These are phyloP conservation scores for Lepiota brunneoincarnata DNA, from an alignment of 768 basidiomycete genomes.

Conservation along the genomic window DNA sequence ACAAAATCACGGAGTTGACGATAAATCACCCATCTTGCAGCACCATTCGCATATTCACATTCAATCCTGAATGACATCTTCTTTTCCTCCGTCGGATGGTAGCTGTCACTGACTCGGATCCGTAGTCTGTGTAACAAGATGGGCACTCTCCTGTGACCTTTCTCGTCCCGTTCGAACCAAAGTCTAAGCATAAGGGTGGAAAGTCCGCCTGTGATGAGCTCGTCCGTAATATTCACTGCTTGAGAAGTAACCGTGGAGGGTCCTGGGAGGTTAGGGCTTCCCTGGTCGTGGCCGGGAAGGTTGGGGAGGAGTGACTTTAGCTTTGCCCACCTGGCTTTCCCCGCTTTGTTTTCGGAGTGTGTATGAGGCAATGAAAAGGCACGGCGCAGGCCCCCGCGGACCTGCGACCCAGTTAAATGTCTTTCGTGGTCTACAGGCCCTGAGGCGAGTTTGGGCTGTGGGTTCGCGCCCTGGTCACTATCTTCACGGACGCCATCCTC, in stretches of 20 bases:
- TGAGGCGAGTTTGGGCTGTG: not conserved
- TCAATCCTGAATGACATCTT: conserved; percentile 89
- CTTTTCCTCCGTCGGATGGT: conserved; percentile 73
- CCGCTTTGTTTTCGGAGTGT: conserved; percentile 15
- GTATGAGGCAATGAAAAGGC: conserved; percentile 32
- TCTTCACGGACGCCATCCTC: not conserved
- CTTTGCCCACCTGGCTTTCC: conserved; percentile 54
- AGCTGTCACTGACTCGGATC: conserved; percentile 81
- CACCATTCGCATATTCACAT: conserved; percentile 95
- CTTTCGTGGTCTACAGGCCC: not conserved
- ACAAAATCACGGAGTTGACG: conserved; percentile 91
- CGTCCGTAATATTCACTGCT: conserved; percentile 75
- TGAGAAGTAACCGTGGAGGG: conserved; percentile 49
- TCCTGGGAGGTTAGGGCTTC: conserved; percentile 24
- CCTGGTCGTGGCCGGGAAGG: conserved; percentile 36
- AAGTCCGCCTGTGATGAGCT: conserved; percentile 77
- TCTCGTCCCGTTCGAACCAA: conserved; percentile 88
- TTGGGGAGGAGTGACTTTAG: conserved; percentile 66
- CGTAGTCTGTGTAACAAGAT: conserved; percentile 76
- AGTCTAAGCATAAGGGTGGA: conserved; percentile 76
- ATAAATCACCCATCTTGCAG: conserved; percentile 92
- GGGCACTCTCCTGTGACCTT: conserved; percentile 77
- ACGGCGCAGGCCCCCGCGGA: conserved; percentile 22
- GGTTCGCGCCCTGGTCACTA: not conserved
- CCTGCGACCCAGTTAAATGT: conserved; percentile 10